phyloP scores from a whole-genome alignment of 495 filamentous ascomycete genomes.

The Chaetomium cochliodes region DNA sequence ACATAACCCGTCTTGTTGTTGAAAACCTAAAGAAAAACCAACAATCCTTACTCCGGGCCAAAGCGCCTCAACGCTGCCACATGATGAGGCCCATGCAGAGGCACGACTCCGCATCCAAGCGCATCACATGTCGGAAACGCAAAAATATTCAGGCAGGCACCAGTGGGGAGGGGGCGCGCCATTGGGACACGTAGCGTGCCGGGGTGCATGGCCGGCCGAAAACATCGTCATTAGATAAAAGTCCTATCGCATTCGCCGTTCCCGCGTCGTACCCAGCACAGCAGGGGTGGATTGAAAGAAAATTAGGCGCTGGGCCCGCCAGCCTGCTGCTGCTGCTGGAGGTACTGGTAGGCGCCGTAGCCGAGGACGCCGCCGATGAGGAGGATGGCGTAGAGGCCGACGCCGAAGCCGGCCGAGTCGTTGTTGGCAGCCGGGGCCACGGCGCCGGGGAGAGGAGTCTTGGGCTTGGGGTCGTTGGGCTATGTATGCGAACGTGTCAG shows the following conservation, averaged over 20 bases:
- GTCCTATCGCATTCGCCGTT: constrained; percentile 3
- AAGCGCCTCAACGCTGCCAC: background rate
- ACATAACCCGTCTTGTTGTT: constrained; percentile 2
- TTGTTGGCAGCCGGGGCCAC: constrained; percentile 52
- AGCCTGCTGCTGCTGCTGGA: constrained; percentile 64
- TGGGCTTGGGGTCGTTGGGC: constrained; percentile 82
- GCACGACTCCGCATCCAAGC: background rate
- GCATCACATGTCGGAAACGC: background rate
- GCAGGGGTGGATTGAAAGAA: background rate
- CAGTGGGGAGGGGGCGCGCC: too few species aligned
- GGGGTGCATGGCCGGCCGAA: constrained; percentile 7
- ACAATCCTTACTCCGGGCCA: constrained; percentile 1
- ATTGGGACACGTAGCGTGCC: background rate
- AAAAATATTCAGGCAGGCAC: background rate
- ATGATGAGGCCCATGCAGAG: background rate
- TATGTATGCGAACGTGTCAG: constrained; percentile 42
- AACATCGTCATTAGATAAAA: constrained; percentile 12
- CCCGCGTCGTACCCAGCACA: background rate
- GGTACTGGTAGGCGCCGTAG: constrained; percentile 84
- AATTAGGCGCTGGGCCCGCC: constrained; percentile 35
- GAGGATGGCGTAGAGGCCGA: constrained; percentile 80
- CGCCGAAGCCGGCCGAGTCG: constrained; percentile 59
- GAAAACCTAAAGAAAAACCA: constrained; percentile 2
- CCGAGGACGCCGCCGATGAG: constrained; percentile 74
- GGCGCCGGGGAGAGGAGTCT: constrained; percentile 47